Percentiles rank a stretch among this genome's conserved stretches.
These are phyloP conservation scores for Coemansia sp. DNA, from an alignment of 371 early-diverging fungal genomes.

Conservation along the genomic window DNA sequence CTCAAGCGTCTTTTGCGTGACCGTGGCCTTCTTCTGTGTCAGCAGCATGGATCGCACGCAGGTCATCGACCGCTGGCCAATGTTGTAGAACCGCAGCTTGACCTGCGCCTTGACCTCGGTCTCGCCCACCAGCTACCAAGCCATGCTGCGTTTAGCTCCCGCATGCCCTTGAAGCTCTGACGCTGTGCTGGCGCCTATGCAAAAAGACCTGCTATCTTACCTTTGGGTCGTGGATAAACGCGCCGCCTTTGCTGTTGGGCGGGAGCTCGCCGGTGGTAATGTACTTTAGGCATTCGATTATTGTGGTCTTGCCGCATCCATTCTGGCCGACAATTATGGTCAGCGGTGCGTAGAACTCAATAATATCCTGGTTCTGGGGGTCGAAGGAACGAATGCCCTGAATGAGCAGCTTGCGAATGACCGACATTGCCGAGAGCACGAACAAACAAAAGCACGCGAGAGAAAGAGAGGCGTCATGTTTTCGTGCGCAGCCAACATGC, in stretches of 20 bases:
- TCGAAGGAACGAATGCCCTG: constrained; percentile 96
- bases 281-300: constrained; percentile 98
- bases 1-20: constrained; percentile 87
- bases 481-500: background rate
- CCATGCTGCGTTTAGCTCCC: background rate
- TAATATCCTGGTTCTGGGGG: constrained; percentile 74
- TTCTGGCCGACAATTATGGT: constrained; percentile 99
- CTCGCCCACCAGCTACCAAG: constrained; percentile 70
- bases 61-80: constrained; percentile 73
- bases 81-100: constrained; percentile 82
- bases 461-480: too few species aligned
- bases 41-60: constrained; percentile 79
- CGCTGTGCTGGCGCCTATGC: too few species aligned
- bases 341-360: constrained; percentile 92
- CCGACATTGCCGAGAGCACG: constrained; percentile 32
- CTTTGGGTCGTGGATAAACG: constrained; percentile 98
- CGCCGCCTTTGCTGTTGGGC: constrained; percentile 88
- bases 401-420: constrained; percentile 71
- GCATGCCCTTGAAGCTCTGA: too few species aligned
- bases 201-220: constrained; percentile 49
- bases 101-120: constrained; percentile 95
- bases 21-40: constrained; percentile 65
- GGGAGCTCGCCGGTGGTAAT: constrained; percentile 97
- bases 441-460: background rate
- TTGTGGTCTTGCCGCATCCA: constrained; percentile 99